Evolutionary conservation across 495 filamentous ascomycete genomes (phyloP).

Genomic region (Amniculicola lignicola): DNA sequence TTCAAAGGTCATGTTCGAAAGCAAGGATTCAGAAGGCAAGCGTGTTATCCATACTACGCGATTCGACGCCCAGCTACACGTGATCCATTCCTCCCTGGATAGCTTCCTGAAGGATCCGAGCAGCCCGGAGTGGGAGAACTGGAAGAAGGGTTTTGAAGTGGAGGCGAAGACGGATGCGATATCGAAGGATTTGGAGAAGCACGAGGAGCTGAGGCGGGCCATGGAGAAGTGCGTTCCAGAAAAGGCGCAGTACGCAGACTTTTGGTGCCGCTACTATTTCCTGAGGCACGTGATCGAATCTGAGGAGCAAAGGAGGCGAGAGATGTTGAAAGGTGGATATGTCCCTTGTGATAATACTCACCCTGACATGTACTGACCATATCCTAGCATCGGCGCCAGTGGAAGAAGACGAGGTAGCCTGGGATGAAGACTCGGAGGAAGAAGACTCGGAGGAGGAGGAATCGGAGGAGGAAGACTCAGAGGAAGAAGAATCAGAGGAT

Average conservation of each 20-base stretch:
- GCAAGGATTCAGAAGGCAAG: slow-evolving; percentile 84
- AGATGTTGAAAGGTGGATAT: slow-evolving; percentile 80
- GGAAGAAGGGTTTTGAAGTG: slow-evolving; percentile 72
- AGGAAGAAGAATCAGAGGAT: slow-evolving; percentile 56
- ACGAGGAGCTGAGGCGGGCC: slow-evolving; percentile 78
- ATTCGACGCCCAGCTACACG: slow-evolving; percentile 93
- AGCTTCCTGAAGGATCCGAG: slow-evolving; percentile 81
- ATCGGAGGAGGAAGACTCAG: slow-evolving; percentile 72
- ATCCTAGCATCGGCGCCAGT: slow-evolving; percentile 33
- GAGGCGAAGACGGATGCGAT: slow-evolving; percentile 86
- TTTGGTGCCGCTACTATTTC: slow-evolving; percentile 97
- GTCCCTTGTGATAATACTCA: not conserved
- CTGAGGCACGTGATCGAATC: slow-evolving; percentile 88
- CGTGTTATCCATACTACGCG: slow-evolving; percentile 88
- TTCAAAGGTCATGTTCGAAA: slow-evolving; percentile 71
- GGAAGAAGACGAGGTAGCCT: slow-evolving; percentile 74
- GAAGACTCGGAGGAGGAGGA: slow-evolving; percentile 50
- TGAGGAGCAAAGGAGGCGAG: slow-evolving; percentile 86
- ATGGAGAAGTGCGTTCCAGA: slow-evolving; percentile 97
- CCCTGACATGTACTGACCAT: slow-evolving; percentile 4
- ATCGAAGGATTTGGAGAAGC: slow-evolving; percentile 76
- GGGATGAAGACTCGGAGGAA: slow-evolving; percentile 74
- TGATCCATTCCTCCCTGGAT: slow-evolving; percentile 81
- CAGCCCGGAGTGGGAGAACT: slow-evolving; percentile 69
- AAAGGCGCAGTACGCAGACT: slow-evolving; percentile 77